Evolutionary conservation across 495 filamentous ascomycete species (phyloP), one percentile per base, ranked within the genome.

Genomic region (Wilcoxina mikolae): DNA sequence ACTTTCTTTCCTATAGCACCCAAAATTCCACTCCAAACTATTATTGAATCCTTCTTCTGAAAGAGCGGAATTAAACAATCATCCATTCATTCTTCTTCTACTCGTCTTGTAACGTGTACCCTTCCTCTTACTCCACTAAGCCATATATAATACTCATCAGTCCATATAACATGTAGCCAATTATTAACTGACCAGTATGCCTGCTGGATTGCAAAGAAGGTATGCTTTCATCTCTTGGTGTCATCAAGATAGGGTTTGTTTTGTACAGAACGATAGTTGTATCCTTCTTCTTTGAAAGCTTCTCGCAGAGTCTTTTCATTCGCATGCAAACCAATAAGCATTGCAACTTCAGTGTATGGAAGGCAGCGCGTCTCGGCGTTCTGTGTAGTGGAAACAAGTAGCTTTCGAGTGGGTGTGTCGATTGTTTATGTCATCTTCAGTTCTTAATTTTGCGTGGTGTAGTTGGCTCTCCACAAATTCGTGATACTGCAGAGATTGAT

Each of bases 11-110:
- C 42, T 0, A 12, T 44, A 5, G 42, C 22, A 4, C 42, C 29
- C 4, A 60, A 24, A 33, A 51, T 28, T 1, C 51, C 55, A 1
- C 51, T 28, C 50, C 45, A 54, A 4, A 56, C 26, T 39, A 59
- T 56, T 3, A 59, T 35, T 11, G 53, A 56, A 17, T 56, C 15
- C 28, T 42, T 3, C 9, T 53, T 60, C 11, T 42, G 22, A 24
- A 56, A 56, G 11, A 43, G 48, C 3, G 46, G 43, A 1, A 46
- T 22, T 3, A 56, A 45, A 18, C 39, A 59, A 9, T 60, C 35
- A 20, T 45, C 38, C 0, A 46, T 22, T 50, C 7, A 35, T 7
- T 22, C 20, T 26, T 0, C 43, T 5, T 22, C 55, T 10, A 35
- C 11, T 22, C 20, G 22, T 0, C 43, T 5, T 10, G 56, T 46